Base-by-base conservation (phyloP, 306 rosid genomes). In the Trifolium pratense region DNA sequence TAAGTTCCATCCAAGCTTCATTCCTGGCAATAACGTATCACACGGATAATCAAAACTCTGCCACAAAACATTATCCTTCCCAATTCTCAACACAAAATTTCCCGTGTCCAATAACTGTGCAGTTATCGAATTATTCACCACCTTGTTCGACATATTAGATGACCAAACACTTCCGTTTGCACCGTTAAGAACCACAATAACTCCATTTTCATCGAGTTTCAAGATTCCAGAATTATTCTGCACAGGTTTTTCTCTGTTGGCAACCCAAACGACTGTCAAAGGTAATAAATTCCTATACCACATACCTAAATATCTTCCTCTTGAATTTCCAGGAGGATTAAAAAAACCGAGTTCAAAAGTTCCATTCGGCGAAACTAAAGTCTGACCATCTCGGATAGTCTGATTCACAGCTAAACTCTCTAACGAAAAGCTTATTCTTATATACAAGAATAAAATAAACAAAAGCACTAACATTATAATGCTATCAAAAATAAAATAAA, bases 281-380 rank as follows among this genome's bases (percentile, higher is more conserved):
- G 84, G 80, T 32, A 63, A 51, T 6, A 62, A 37, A 17, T 68
- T 43, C 29, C 21, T 80, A 48, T 52, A 80, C 80, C 84, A 75
- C 25, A 62, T 25, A 7, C 80, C 80, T 7, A 80, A 18, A 62
- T 80, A 80, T 52, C 58, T 60, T 3, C 26, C 52, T 29, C 37
- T 68, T 18, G 84, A 42, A 53, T 32, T 31, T 12, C 73, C 77
- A 31, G 56, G 68, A 58, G 80, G 46, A 40, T 9, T 52, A 45
- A 68, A 75, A 56, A 80, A 80, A 3, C 84, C 80, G 0, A 23
- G 3, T 69, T 75, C 84, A 7, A 60, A 80, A 4, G 31, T 26
- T 34, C 78, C 80, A 68, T 9, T 3, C 1, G 34, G 17, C 2
- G 84, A 80, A 60, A 80, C 18, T 23, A 80, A 20, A 34, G 80